Evolutionary conservation across 2,329 filamentous ascomycete genomes (phyloP), one percentile per base, ranked within the genome.

Genomic region (Neofusicoccum umdonicola): DNA sequence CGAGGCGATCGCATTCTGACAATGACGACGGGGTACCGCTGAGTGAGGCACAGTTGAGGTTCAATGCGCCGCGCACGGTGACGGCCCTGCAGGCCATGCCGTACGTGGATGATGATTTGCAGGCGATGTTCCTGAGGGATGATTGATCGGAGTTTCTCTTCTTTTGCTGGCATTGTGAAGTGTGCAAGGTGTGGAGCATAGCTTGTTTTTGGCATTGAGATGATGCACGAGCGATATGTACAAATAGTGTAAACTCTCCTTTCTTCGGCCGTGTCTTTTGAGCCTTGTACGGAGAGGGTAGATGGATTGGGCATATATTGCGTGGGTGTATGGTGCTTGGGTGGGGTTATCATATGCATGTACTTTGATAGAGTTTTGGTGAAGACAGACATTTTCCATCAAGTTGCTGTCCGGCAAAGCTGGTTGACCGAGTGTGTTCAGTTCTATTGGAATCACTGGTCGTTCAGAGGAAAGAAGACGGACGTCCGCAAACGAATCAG

Each of bases 81-180:
- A 69, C 71, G 47, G 78, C 76, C n/a, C 77, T 82, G 65, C 75
- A 80, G 69, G 76, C 72, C 19, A 80, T 83, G 78, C 81, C 81
- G 0, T 64, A 67, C 37, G 42, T 69, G 6, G 69, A 68, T 2
- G 76, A 78, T 66, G 47, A n/a, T 27, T 27, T 77, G 54, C 76
- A 78, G 69, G 54, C 62, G 63, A 65, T 47, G 66, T 74, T 72
- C 63, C 69, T 77, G 51, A 64, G 45, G 41, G 41, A 60, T 44
- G 44, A 65, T 44, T 41, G 54, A 58, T 22, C 22, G 22, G 22
- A 22, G 3, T 22, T 22, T 45, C 44, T 57, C 5, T 47, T 13
- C 34, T 44, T 31, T 56, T n/a, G 4, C 12, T 13, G 22, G 22
- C 37, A 17, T 17, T 4, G 19, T 31, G 9, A 17, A n/a, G 12